Conservation (phyloP, 75 land plant genomes). For the Ceratopteris richardii region DNA sequence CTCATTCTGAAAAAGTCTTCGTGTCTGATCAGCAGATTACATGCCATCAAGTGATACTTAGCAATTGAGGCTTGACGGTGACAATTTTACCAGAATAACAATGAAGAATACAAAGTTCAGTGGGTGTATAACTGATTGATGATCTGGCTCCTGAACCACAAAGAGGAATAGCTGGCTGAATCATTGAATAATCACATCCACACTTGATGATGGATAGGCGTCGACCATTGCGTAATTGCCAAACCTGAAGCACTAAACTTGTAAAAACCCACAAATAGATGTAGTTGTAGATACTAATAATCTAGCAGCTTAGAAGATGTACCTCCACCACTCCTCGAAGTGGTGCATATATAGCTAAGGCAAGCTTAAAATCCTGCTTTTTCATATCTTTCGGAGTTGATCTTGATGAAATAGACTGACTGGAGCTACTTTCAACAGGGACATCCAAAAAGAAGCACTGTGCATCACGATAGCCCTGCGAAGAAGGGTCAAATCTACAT, state of each 20-base stretch:
- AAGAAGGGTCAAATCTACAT: background rate
- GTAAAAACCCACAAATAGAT: background rate
- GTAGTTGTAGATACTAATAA: background rate
- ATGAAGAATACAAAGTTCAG: constrained; percentile 55
- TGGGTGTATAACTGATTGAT: constrained; percentile 25
- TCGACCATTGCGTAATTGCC: constrained; percentile 61
- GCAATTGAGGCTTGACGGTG: constrained; percentile 28
- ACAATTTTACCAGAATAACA: constrained; percentile 64
- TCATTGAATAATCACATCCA: constrained; percentile 45
- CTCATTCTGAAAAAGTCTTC: too few species aligned
- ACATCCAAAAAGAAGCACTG: constrained; percentile 34
- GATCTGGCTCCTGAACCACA: constrained; percentile 19
- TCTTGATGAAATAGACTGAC: background rate
- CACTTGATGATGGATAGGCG: constrained; percentile 43
- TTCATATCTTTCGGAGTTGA: background rate
- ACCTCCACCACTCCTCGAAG: constrained; percentile 35
- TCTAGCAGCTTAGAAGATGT: background rate
- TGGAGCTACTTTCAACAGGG: background rate
- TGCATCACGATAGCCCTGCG: constrained; percentile 40
- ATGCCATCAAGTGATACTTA: too few species aligned
- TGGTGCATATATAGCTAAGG: constrained; percentile 31
- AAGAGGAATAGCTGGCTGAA: constrained; percentile 49
- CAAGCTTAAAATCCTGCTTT: constrained; percentile 17
- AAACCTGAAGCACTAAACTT: constrained; percentile 31
- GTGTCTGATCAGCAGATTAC: too few species aligned